These are phyloP conservation scores for Paraconiothyrium brasiliense DNA, from an alignment of 2,329 filamentous ascomycete genomes.

Conservation along the genomic window DNA sequence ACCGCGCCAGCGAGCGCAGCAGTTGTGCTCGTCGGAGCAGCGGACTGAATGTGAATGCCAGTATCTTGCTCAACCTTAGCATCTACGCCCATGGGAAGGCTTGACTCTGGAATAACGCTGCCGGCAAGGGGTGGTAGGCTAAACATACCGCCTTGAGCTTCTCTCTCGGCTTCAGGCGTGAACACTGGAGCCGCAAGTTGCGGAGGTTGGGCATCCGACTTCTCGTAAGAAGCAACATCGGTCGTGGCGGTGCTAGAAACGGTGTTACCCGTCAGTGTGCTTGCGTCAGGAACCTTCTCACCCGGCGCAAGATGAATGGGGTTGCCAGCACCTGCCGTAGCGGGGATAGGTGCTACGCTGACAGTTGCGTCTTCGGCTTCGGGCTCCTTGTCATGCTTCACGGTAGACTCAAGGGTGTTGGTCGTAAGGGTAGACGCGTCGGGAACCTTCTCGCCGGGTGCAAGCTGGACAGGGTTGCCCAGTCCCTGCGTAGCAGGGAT, in stretches of 20 bases:
- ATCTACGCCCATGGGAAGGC: constrained; percentile 72
- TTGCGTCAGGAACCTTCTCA: constrained; percentile 78
- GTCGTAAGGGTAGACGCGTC: constrained; percentile 69
- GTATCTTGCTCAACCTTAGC: constrained; percentile 51
- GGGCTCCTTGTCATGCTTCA: constrained; percentile 45
- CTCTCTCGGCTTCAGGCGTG: constrained; percentile 55
- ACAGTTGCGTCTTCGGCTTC: constrained; percentile 53
- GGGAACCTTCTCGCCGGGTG: constrained; percentile 83
- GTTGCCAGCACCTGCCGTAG: constrained; percentile 71
- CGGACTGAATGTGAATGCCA: constrained; percentile 54
- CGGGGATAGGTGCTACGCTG: constrained; percentile 67
- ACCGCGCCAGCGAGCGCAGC: constrained; percentile 57
- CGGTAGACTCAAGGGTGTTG: constrained; percentile 74
- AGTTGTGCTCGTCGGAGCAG: constrained; percentile 56
- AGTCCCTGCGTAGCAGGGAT: constrained; percentile 66
- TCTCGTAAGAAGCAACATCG: constrained; percentile 88
- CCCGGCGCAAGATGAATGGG: constrained; percentile 82
- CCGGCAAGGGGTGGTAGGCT: constrained; percentile 61
- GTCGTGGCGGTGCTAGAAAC: constrained; percentile 66
- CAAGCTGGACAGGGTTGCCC: constrained; percentile 82
- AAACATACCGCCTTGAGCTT: constrained; percentile 56
- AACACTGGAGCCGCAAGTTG: constrained; percentile 56
- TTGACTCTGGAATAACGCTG: constrained; percentile 82
- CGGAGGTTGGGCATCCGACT: constrained; percentile 68
- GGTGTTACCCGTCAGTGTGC: constrained; percentile 72